phyloP scores from a whole-genome alignment of 2,329 filamentous ascomycete genomes.

The Albophoma yamanashiensis region DNA sequence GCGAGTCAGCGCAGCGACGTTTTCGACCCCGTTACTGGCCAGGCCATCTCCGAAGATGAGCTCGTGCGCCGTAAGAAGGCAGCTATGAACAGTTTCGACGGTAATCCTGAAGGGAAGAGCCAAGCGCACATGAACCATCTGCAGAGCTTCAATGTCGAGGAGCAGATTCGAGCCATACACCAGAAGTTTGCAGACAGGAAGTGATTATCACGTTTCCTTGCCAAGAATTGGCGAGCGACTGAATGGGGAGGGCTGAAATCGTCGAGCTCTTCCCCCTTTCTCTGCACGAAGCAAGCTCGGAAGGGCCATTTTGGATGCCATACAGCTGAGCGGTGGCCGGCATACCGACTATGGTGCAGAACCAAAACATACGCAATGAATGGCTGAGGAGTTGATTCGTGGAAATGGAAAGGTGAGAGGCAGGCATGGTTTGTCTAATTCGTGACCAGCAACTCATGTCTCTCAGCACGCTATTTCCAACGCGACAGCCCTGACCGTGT shows the following conservation, averaged over 20 bases:
- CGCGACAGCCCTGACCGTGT: neutral
- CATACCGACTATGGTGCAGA: neutral
- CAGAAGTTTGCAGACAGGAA: constrained; percentile 38
- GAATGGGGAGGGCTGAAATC: neutral
- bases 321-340: neutral
- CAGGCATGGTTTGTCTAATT: neutral
- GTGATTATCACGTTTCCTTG: constrained; percentile 8
- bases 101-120: constrained; percentile 48
- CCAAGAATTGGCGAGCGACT: neutral
- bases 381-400: neutral
- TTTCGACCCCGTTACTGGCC: constrained; percentile 65
- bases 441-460: constrained; percentile 1
- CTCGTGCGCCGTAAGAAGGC: constrained; percentile 65
- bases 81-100: constrained; percentile 55
- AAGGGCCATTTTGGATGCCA: neutral
- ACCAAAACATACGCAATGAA: neutral
- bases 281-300: neutral
- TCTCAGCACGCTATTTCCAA: neutral
- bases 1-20: constrained; percentile 81
- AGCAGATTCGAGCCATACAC: constrained; percentile 63
- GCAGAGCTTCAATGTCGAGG: constrained; percentile 68
- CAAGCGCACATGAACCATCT: constrained; percentile 44
- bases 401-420: constrained; percentile 1
- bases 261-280: neutral
- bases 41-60: constrained; percentile 63